Evolutionary conservation across 2,329 filamentous ascomycete genomes (phyloP), one percentile per base, ranked within the genome.

Genomic region (Zarea fungicola): DNA sequence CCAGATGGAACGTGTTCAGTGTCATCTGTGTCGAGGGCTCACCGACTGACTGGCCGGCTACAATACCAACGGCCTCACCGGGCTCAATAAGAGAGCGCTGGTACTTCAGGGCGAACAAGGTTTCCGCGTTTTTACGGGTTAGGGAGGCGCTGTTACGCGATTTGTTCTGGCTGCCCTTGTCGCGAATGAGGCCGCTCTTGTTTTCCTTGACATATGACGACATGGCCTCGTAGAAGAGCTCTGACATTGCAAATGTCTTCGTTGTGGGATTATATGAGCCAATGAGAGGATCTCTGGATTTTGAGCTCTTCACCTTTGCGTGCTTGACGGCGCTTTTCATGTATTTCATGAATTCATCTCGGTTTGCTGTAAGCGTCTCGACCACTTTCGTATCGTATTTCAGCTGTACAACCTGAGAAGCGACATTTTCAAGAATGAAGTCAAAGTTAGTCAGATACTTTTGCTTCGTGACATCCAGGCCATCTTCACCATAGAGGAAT

Each of bases 21-120:
- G 95, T 99, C 95, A 99, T 99, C 67, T 99, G 93, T 10, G 93
- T 99, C 3, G 91, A 96, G 8, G 95, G 93, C 64, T 99, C 95
- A 63, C 93, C 93, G 35, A 99, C 84, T 26, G 92, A 97, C 69
- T 99, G 93, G 9, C 91, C 91, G 43, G 95, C 95, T 51, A 99
- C 89, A 54, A 99, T 95, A 56, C 93, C 93, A 22, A 99, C 91
- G 22, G 93, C 92, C 71, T 99, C 95, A 39, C 93, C 93, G 23
- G 93, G 89, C 60, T 99, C 92, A 21, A 96, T 87, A 8, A 96
- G 78, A 2, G 91, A 96, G 58, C 85, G 86, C 56, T 97, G 77
- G 62, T 97, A 99, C 65, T 97, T 96, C 63, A 95, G 84, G 54
- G 92, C 85, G 62, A 97, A 83, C 42, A 97, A 78, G 51, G 83